Evolutionary conservation across 768 basidiomycete genomes (phyloP).

Genomic region (Phallus indusiatus): DNA sequence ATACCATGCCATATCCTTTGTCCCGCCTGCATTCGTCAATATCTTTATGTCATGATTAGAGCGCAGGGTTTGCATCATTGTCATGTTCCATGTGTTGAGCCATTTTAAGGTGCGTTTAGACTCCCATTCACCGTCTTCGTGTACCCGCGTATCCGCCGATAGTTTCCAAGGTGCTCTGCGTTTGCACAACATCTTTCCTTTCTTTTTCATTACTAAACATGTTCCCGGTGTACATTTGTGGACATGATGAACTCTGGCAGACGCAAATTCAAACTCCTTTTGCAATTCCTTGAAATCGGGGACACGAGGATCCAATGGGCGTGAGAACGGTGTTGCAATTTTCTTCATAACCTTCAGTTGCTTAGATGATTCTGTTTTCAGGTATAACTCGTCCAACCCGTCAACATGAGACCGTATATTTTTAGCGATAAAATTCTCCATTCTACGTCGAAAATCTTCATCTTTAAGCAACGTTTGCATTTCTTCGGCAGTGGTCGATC

Average conservation of each 20-base stretch:
- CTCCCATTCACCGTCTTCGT: slow-evolving; percentile 14
- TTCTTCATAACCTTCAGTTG: slow-evolving; percentile 16
- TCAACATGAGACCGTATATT: slow-evolving; percentile 17
- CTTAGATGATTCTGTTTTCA: too few relatives aligned
- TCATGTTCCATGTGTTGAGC: slow-evolving; percentile 21
- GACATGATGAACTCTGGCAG: slow-evolving; percentile 20
- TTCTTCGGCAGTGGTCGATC: slow-evolving; percentile 16
- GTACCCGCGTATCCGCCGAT: slow-evolving; percentile 8
- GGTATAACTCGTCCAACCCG: too few relatives aligned
- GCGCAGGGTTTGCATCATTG: slow-evolving; percentile 14
- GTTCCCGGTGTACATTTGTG: slow-evolving; percentile 22
- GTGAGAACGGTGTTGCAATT: slow-evolving; percentile 18
- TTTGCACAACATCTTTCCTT: slow-evolving; percentile 24
- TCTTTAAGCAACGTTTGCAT: slow-evolving; percentile 4
- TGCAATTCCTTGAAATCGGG: not conserved
- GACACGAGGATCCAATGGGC: slow-evolving; percentile 25
- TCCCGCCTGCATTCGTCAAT: slow-evolving; percentile 26
- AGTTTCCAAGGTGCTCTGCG: slow-evolving; percentile 17
- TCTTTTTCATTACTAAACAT: slow-evolving; percentile 16
- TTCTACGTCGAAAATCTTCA: slow-evolving; percentile 19
- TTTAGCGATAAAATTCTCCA: slow-evolving; percentile 24
- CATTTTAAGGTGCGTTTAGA: slow-evolving; percentile 10
- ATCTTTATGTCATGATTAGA: slow-evolving; percentile 38
- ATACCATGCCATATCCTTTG: slow-evolving; percentile 27
- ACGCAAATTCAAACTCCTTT: slow-evolving; percentile 14